These are phyloP conservation scores for Hyphopichia fennica DNA, from an alignment of 1,139 yeast genomes.

Conservation along the genomic window DNA sequence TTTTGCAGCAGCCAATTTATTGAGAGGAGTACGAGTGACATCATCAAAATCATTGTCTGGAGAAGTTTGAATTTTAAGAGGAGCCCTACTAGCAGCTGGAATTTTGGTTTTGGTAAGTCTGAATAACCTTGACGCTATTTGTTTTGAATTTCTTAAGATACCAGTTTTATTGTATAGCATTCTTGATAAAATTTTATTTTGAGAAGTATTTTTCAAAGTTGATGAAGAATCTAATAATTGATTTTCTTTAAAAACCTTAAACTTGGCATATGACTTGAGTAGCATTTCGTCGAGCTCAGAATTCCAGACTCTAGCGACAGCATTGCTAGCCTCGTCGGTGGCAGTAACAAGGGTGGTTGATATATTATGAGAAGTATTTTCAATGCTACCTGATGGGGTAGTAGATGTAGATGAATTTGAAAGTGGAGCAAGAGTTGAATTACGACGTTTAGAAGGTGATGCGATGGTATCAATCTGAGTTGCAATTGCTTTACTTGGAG, in stretches of 20 bases:
- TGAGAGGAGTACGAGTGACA: constrained; percentile 25
- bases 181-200: constrained; percentile 42
- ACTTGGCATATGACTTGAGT: constrained; percentile 37
- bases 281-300: constrained; percentile 37
- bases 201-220: constrained; percentile 35
- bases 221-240: constrained; percentile 22
- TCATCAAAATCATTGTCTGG: constrained; percentile 20
- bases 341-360: background rate
- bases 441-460: constrained; percentile 28
- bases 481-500: constrained; percentile 42
- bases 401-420: constrained; percentile 2
- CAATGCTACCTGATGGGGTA: constrained; percentile 7
- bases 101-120: constrained; percentile 18
- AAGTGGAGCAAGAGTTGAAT: constrained; percentile 6
- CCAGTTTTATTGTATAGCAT: constrained; percentile 43
- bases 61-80: constrained; percentile 1
- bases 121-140: constrained; percentile 36
- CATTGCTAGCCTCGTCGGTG: background rate
- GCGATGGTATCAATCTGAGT: constrained; percentile 37
- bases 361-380: constrained; percentile 10
- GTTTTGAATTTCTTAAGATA: constrained; percentile 37
- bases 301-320: constrained; percentile 33
- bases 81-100: constrained; percentile 1
- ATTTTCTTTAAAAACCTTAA: constrained; percentile 32
- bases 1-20: constrained; percentile 12